Evolutionary conservation across 768 basidiomycete genomes (phyloP).

Genomic region (Agaricus sinodeliciosus): DNA sequence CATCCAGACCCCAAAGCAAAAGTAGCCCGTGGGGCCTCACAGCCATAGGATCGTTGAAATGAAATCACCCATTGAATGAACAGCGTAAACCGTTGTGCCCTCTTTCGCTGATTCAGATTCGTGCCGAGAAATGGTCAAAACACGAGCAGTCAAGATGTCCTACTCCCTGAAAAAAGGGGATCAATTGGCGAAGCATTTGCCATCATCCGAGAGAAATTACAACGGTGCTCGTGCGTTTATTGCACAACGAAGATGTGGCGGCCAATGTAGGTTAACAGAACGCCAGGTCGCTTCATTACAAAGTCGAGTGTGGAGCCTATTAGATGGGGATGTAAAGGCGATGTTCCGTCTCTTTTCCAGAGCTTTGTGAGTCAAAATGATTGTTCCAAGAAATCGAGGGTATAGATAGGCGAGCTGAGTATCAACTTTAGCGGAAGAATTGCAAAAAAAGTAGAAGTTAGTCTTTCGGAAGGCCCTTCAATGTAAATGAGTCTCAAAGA

Average conservation of each 20-base stretch:
- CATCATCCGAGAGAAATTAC: not conserved
- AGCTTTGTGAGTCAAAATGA: not conserved
- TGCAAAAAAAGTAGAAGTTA: not conserved
- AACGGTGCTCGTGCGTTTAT: not conserved
- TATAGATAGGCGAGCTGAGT: slow-evolving; percentile 1
- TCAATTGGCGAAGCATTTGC: not conserved
- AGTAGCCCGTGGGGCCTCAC: not conserved
- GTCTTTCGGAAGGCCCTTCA: not conserved
- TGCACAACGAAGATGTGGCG: not conserved
- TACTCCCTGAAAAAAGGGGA: too few species aligned
- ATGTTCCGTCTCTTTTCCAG: not conserved
- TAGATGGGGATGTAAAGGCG: not conserved
- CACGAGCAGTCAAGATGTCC: not conserved
- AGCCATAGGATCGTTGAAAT: not conserved
- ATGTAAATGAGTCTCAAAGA: slow-evolving; percentile 1
- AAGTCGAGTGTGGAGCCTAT: not conserved
- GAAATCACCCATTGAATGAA: not conserved
- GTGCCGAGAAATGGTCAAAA: not conserved
- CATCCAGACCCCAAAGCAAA: not conserved
- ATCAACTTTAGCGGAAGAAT: slow-evolving; percentile 5
- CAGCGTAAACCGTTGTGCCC: not conserved
- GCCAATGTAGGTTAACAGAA: slow-evolving; percentile 3
- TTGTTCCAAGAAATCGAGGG: not conserved
- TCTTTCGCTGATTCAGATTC: not conserved
- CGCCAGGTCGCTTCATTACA: not conserved